Base-by-base conservation (phyloP, 2,329 filamentous ascomycete species). In the Alternaria sp. region DNA sequence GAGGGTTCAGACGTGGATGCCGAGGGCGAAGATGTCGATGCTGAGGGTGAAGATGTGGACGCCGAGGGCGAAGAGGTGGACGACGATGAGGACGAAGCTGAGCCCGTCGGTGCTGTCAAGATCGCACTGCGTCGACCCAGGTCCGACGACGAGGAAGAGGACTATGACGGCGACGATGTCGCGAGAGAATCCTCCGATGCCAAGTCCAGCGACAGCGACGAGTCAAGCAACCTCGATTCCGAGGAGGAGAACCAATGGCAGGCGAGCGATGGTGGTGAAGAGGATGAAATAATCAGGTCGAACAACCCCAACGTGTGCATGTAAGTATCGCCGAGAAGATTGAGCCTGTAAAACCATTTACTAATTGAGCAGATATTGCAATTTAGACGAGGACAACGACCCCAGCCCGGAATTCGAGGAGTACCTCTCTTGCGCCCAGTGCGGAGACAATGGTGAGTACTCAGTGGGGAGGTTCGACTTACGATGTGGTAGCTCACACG, bases 321-420 rank as follows among this genome's bases (percentile, higher is more conserved):
- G 89, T 91, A 82, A 84, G 87, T 84, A 44, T 60, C 37, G 28
- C 20, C 54, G 18, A n/a, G 18, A 37, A 46, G 49, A 60, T 59
- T 26, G n/a, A 33, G 15, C 10, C 8, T 41, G 4, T 11, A 18
- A 21, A 47, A 20, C 18, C 28, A n/a, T 23, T 26, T 25, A 53
- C 67, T 77, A 46, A 75, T 60, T 26, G 5, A 11, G 67, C 81
- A 91, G 93, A 68, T 96, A 95, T 74, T 97, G 94, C 82, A 89
- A 89, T 60, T 87, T 93, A 77, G 90, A 92, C 68, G 93, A 96
- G 81, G 92, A 96, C 58, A 86, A 95, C 67, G 93, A 95, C 71
- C 92, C 92, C 2, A 89, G 87, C 67, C 91, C 92, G 69, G 92
- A 94, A 68, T 96, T 90, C 73, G 93, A 96, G 79, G 85, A 90